These are phyloP conservation scores for Moniliella sp. DNA, from an alignment of 1,284 basidiomycete species.

Conservation along the genomic window DNA sequence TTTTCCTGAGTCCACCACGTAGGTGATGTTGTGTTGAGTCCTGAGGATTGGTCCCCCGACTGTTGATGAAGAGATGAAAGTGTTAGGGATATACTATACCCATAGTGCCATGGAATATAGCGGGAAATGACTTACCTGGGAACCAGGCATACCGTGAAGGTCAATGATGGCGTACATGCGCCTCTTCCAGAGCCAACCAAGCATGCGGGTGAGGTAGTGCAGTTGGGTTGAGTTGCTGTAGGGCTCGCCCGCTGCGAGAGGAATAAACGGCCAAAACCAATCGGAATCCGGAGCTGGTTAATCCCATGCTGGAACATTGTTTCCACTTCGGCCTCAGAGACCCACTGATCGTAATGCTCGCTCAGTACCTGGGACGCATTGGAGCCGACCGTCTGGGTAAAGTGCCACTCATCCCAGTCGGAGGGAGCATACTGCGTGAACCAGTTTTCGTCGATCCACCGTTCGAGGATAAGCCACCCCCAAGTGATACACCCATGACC, in stretches of 20 bases:
- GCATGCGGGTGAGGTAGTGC: conserved; percentile 16
- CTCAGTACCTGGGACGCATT: conserved; percentile 9
- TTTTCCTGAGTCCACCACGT: conserved; percentile 15
- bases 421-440: conserved; percentile 26
- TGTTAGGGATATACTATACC: too few species aligned
- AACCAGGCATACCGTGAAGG: conserved; percentile 36
- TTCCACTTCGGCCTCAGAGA: conserved; percentile 35
- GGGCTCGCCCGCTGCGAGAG: conserved; percentile 11
- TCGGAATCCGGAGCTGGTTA: conserved; percentile 34
- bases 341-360: conserved; percentile 34
- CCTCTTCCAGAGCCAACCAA: conserved; percentile 30
- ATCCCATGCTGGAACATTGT: conserved; percentile 24
- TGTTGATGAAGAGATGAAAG: too few species aligned
- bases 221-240: conserved; percentile 15
- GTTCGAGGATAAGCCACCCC: conserved; percentile 30
- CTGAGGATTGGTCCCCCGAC: too few species aligned
- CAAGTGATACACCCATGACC: conserved; percentile 25
- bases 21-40: too few species aligned
- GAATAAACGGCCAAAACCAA: conserved; percentile 32
- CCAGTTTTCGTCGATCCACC: conserved; percentile 37
- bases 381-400: conserved; percentile 22
- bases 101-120: too few species aligned
- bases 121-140: too few species aligned
- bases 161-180: conserved; percentile 36
- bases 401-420: conserved; percentile 34